Percentiles rank a stretch among this genome's conserved stretches.
Evolutionary conservation across 129 eudicot genomes (phyloP).

Genomic region (Flaveria ramosissima): DNA sequence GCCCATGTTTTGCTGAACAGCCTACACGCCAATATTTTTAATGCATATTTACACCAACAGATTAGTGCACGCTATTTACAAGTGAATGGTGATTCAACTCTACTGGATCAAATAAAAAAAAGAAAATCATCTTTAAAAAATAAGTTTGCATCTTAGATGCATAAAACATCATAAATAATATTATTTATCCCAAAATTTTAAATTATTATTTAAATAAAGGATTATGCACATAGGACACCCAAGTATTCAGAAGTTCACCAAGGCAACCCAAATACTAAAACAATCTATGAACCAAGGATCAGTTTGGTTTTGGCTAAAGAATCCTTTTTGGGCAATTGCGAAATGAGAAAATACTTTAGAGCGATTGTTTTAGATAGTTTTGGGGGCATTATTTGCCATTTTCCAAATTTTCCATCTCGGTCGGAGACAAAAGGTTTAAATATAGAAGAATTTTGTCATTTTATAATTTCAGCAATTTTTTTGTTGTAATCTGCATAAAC

Average conservation of each 20-base stretch:
- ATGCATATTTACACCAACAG: too few relatives aligned
- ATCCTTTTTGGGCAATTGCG: background rate
- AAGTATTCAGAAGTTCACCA: background rate
- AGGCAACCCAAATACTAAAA: background rate
- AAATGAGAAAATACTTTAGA: background rate
- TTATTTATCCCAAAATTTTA: background rate
- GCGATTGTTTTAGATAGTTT: background rate
- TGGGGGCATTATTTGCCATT: too few relatives aligned
- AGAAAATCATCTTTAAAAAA: background rate
- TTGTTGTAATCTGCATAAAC: too few relatives aligned
- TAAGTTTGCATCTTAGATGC: background rate
- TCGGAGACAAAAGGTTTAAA: background rate
- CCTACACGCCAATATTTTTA: too few relatives aligned
- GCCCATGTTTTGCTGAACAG: conserved; percentile 59
- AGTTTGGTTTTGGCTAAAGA: background rate
- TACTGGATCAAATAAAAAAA: background rate
- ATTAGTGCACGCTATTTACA: conserved; percentile 14
- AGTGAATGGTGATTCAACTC: too few relatives aligned
- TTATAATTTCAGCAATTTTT: background rate
- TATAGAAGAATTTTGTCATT: background rate
- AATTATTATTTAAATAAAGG: background rate
- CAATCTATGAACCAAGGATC: background rate
- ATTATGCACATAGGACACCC: background rate
- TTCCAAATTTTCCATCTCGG: too few relatives aligned
- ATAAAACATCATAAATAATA: background rate